phyloP scores from a whole-genome alignment of 306 rosid genomes.

The Acmispon strigosus region DNA sequence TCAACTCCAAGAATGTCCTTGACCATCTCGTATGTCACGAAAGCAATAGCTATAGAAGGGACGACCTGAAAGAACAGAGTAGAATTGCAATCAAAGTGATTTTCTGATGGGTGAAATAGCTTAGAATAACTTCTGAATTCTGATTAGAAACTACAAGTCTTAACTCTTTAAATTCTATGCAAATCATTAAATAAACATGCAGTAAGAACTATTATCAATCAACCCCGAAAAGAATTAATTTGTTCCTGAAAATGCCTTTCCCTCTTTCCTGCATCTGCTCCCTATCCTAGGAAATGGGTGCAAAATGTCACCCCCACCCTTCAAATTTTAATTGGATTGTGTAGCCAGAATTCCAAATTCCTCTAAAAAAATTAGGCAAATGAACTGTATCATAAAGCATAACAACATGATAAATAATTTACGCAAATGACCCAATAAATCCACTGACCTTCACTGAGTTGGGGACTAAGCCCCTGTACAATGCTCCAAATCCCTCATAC shows the following conservation, averaged over 20 bases:
- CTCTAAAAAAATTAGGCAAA: background rate
- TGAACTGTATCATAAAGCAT: background rate
- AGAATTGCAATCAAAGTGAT: background rate
- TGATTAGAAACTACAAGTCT: no score
- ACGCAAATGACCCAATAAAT: background rate
- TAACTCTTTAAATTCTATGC: no score
- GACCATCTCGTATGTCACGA: slow-evolving; percentile 55
- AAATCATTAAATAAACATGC: no score
- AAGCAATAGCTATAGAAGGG: slow-evolving; percentile 73
- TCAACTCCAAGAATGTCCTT: slow-evolving; percentile 68
- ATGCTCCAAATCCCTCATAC: slow-evolving; percentile 83
- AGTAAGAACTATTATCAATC: no score
- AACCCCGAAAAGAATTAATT: no score
- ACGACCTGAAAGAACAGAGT: slow-evolving; percentile 44
- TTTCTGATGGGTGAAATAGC: background rate
- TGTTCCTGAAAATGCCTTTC: no score
- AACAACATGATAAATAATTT: background rate
- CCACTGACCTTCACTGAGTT: slow-evolving; percentile 71
- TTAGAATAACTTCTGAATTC: no score
- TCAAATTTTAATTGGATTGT: background rate
- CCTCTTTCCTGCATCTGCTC: no score
- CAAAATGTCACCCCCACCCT: background rate
- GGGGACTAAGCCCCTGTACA: slow-evolving; percentile 95
- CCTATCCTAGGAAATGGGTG: background rate
- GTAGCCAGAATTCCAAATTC: background rate